Conservation (phyloP, 495 filamentous ascomycete species). For the Viridothelium virens region DNA sequence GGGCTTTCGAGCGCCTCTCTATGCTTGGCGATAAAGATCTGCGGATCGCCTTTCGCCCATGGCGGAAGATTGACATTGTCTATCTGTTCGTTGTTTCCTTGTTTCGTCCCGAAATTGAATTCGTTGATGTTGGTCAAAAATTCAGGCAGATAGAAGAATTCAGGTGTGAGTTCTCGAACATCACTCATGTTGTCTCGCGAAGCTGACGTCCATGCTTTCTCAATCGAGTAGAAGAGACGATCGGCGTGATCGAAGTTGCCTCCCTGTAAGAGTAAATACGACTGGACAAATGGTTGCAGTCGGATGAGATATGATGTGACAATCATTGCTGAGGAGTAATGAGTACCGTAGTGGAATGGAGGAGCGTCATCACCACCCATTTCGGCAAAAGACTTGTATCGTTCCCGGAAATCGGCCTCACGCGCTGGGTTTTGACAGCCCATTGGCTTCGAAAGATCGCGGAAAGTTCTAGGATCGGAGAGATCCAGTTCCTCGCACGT, state of each 20-base stretch:
- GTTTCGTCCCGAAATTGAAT: slow-evolving; percentile 84
- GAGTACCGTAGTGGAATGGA: slow-evolving; percentile 95
- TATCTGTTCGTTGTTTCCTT: slow-evolving; percentile 68
- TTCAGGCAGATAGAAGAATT: slow-evolving; percentile 95
- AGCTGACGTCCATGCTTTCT: slow-evolving; percentile 83
- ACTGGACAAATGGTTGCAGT: slow-evolving; percentile 90
- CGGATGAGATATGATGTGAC: slow-evolving; percentile 93
- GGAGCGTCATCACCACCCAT: slow-evolving; percentile 72
- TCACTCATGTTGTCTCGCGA: slow-evolving; percentile 86
- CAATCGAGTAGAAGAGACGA: slow-evolving; percentile 86
- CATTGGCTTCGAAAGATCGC: slow-evolving; percentile 93
- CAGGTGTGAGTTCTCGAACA: slow-evolving; percentile 86
- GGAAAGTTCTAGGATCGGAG: slow-evolving; percentile 70
- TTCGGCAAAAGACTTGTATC: slow-evolving; percentile 82
- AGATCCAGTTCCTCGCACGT: slow-evolving; percentile 92
- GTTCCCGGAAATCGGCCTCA: slow-evolving; percentile 67
- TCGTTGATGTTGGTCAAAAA: slow-evolving; percentile 85
- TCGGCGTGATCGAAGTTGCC: slow-evolving; percentile 96
- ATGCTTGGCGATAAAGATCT: slow-evolving; percentile 91
- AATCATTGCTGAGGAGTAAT: slow-evolving; percentile 99
- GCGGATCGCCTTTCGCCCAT: slow-evolving; percentile 95
- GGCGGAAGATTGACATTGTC: slow-evolving; percentile 80
- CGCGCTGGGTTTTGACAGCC: slow-evolving; percentile 76
- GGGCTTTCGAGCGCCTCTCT: slow-evolving; percentile 90
- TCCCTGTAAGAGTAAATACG: slow-evolving; percentile 92